phyloP scores from a whole-genome alignment of 495 filamentous ascomycete species.

The Aspergillus affinis region DNA sequence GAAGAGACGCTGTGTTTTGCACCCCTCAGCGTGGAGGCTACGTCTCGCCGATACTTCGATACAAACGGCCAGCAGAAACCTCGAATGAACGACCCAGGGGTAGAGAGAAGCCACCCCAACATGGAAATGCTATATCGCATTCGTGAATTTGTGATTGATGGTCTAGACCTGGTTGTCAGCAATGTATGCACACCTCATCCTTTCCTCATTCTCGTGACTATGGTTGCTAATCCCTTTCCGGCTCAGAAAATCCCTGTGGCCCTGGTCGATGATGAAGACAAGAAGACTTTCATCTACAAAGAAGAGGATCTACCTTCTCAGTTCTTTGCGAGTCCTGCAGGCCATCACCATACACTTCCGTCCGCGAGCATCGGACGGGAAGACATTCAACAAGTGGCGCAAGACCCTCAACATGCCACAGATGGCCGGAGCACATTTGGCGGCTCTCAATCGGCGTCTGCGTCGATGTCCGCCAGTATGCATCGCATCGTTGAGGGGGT shows the following conservation, averaged over 20 bases:
- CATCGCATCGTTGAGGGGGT: constrained; percentile 62
- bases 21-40: constrained; percentile 56
- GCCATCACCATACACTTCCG: constrained; percentile 37
- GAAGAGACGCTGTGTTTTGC: constrained; percentile 72
- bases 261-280: constrained; percentile 46
- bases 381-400: constrained; percentile 39
- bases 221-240: constrained; percentile 8
- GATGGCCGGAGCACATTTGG: constrained; percentile 42
- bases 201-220: not conserved
- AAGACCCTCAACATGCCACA: constrained; percentile 29
- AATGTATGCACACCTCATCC: constrained; percentile 36
- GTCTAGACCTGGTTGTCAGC: constrained; percentile 54
- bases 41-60: constrained; percentile 49
- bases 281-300: constrained; percentile 55
- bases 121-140: constrained; percentile 72
- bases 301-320: constrained; percentile 55
- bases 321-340: constrained; percentile 44
- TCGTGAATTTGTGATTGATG: constrained; percentile 66
- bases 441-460: constrained; percentile 47
- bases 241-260: constrained; percentile 45
- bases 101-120: constrained; percentile 61
- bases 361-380: constrained; percentile 44
- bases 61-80: constrained; percentile 49
- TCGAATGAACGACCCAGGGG: constrained; percentile 51
- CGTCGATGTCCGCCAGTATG: constrained; percentile 52